Base-by-base conservation (phyloP, 2,329 filamentous ascomycete species). In the Paracoccidioides lutzii region DNA sequence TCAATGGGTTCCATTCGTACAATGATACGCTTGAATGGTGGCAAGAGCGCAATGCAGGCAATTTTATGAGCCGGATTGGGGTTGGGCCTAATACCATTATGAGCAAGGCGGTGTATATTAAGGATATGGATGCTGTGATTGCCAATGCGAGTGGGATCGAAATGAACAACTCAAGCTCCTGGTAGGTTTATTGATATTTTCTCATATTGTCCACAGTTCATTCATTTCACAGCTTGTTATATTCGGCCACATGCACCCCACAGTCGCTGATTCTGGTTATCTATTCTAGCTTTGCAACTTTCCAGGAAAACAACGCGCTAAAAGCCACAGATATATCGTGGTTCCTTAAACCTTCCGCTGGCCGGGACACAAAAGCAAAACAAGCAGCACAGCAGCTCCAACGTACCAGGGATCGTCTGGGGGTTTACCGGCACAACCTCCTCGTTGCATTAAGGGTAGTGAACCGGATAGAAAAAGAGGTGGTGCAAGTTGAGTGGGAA, bases 381-480 rank as follows among this genome's bases (percentile, higher is more conserved):
- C 65, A 64, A 33, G 66, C 68, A 0, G 70, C 72, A 8, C 78
- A 78, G 12, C 81, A 87, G 22, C 77, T 97, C 37, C 82, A 87
- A 52, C 81, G 84, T 42, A 88, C 89, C n/a, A 81, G 91, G 8
- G 87, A 95, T 70, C 81, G 85, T 30, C 80, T 98, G 0, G 91
- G 87, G 0, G 76, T 81, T 2, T 93, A 96, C 68, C 80, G 93
- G 2, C 89, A 98, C 68, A 90, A 97, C 66, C 76, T 98, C 22
- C 74, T 97, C 2, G 90, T 98, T 4, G 90, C 90, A 4, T 83
- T 97, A 75, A 83, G 90, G 4, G 81, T 96, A 2, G 84, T 97
- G 58, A 96, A 97, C 71, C 85, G 80, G 56, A 83, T 97, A 33
- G 93, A 97, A 75, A 79, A 81, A 57, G 90, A 96, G 69, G 84